phyloP scores from a whole-genome alignment of 345 rosid genomes.

The Streptanthus diversifolius region DNA sequence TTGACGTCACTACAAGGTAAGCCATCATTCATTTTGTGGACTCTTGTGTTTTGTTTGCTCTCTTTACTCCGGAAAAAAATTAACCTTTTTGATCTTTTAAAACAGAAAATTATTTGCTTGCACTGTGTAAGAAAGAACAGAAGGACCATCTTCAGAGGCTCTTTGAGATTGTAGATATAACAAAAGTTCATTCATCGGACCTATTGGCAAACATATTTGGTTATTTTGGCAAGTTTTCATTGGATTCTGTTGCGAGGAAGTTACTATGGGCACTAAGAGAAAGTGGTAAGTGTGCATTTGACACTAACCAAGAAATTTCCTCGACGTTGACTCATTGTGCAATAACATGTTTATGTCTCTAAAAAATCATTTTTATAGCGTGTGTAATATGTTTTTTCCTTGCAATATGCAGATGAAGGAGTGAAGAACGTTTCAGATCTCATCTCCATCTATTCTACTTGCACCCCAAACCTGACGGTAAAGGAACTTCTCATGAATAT shows the following conservation, averaged over 20 bases:
- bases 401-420: slow-evolving; percentile 44
- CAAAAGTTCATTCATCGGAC: slow-evolving; percentile 42
- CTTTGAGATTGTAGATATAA: slow-evolving; percentile 57
- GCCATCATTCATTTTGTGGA: neutral
- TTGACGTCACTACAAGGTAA: slow-evolving; percentile 49
- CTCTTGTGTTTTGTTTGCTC: neutral
- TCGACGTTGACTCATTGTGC: neutral
- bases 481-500: slow-evolving; percentile 54
- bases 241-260: slow-evolving; percentile 52
- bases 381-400: neutral
- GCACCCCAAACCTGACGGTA: slow-evolving; percentile 66
- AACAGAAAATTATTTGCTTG: slow-evolving; percentile 70
- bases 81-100: neutral
- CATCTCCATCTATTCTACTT: slow-evolving; percentile 51
- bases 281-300: slow-evolving; percentile 42
- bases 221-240: slow-evolving; percentile 56
- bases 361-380: neutral
- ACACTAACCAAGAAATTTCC: neutral
- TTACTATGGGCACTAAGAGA: slow-evolving; percentile 47
- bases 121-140: slow-evolving; percentile 59
- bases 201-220: slow-evolving; percentile 45
- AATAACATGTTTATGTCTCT: neutral
- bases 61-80: neutral
- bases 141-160: slow-evolving; percentile 52
- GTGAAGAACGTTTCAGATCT: slow-evolving; percentile 49